Conservation (phyloP, 306 rosid genomes). For the Quercus cerris region DNA sequence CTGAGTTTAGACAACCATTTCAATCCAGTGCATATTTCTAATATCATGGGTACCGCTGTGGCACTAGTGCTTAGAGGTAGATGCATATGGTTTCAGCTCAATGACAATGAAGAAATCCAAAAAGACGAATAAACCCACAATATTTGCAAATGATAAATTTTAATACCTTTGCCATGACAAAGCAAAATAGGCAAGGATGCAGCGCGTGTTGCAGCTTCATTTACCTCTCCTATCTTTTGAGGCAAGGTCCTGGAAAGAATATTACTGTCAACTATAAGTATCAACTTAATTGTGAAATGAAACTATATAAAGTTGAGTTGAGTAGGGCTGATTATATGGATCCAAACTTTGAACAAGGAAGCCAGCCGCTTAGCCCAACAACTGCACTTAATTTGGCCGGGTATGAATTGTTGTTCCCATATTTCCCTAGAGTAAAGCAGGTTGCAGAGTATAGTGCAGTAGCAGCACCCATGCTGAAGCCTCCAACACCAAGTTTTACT, state of each 20-base stretch:
- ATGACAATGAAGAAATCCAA: neutral
- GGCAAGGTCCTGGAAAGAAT: slow-evolving; percentile 59
- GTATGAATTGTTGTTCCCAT: slow-evolving; percentile 65
- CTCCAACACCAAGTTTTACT: slow-evolving; percentile 98
- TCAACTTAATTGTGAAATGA: neutral
- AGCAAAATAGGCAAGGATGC: slow-evolving; percentile 76
- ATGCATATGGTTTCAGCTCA: neutral
- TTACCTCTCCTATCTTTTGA: slow-evolving; percentile 56
- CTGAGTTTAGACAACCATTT: neutral
- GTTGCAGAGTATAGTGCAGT: slow-evolving; percentile 83
- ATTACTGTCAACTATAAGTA: slow-evolving; percentile 18
- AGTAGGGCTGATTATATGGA: slow-evolving; percentile 17
- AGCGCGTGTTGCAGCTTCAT: slow-evolving; percentile 62
- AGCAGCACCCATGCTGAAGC: slow-evolving; percentile 99
- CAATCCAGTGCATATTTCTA: neutral
- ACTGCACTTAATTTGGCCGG: slow-evolving; percentile 77
- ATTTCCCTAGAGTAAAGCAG: slow-evolving; percentile 66
- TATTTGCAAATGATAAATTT: neutral
- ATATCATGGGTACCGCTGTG: neutral
- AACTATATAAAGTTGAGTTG: slow-evolving; percentile 8
- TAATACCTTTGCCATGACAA: slow-evolving; percentile 92
- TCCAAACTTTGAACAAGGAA: slow-evolving; percentile 90
- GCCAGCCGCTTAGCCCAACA: slow-evolving; percentile 99
- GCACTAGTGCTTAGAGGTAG: neutral
- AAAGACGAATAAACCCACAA: neutral